Conservation (phyloP, 2,329 filamentous ascomycete species). For the Berkeleyomyces basicola region DNA sequence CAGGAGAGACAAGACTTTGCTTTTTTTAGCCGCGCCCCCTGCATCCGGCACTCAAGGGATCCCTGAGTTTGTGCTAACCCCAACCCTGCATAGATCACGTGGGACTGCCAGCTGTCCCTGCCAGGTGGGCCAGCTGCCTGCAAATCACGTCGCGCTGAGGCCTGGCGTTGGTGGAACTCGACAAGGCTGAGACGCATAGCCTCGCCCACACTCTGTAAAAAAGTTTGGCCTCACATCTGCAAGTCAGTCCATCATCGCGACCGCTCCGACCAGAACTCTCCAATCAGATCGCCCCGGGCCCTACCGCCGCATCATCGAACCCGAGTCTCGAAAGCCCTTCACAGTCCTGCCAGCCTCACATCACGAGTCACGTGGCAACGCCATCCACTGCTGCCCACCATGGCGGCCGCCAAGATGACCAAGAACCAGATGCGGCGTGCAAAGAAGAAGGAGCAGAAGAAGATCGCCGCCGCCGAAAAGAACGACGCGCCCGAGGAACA, state of each 20-base stretch:
- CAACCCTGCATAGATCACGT: not conserved
- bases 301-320: not conserved
- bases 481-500: not conserved
- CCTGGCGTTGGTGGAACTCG: not conserved
- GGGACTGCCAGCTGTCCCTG: not conserved
- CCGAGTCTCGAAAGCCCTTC: not conserved
- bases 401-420: slow-evolving; percentile 57
- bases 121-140: not conserved
- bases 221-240: not conserved
- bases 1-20: not conserved
- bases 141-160: not conserved
- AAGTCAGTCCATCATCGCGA: not conserved
- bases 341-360: not conserved
- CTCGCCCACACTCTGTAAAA: not conserved
- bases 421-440: slow-evolving; percentile 90
- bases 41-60: not conserved
- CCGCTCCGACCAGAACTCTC: not conserved
- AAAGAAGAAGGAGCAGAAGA: slow-evolving; percentile 87
- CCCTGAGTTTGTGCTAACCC: not conserved
- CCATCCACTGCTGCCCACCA: slow-evolving; percentile 23
- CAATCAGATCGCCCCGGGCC: not conserved
- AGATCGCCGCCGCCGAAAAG: slow-evolving; percentile 22
- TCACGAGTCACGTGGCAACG: not conserved
- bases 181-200: not conserved
- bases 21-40: not conserved